Conservation (phyloP, 768 basidiomycete species). For the Mycena alexandri region DNA sequence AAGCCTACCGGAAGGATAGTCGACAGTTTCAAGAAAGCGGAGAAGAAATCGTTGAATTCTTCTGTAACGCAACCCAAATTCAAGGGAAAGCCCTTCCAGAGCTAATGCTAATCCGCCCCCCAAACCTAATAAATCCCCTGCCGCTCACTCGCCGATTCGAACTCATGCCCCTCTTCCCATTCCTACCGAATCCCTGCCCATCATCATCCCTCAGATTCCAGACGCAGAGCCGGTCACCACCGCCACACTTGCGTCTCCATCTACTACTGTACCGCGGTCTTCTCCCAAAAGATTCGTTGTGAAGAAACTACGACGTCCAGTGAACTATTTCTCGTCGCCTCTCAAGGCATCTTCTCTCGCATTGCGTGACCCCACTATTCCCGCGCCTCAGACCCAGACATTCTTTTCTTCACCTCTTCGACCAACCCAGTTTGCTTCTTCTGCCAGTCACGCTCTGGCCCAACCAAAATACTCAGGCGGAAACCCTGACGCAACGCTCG, state of each 20-base stretch:
- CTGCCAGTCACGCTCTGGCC: neutral
- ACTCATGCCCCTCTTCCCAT: neutral
- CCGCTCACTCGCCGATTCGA: neutral
- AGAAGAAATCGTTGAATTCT: conserved; percentile 9
- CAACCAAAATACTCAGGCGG: neutral
- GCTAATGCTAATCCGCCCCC: conserved; percentile 3
- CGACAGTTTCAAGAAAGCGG: conserved; percentile 58
- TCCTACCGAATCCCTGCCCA: neutral
- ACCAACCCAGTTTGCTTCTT: neutral
- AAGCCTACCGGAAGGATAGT: conserved; percentile 47
- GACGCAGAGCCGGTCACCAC: neutral
- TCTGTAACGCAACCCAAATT: neutral
- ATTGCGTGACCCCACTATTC: conserved; percentile 1
- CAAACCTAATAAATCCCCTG: neutral
- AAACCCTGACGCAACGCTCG: neutral
- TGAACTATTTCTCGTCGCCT: conserved; percentile 23
- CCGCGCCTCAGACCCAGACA: neutral
- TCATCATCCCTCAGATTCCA: too few relatives aligned
- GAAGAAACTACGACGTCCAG: conserved; percentile 18
- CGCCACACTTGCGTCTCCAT: conserved; percentile 2
- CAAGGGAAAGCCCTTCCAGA: neutral
- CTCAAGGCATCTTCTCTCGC: neutral
- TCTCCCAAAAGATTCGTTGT: conserved; percentile 1
- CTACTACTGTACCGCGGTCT: neutral
- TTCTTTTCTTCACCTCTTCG: conserved; percentile 28